phyloP scores from a whole-genome alignment of 2,329 filamentous ascomycete genomes.

The Orbilia blumenaviensis region DNA sequence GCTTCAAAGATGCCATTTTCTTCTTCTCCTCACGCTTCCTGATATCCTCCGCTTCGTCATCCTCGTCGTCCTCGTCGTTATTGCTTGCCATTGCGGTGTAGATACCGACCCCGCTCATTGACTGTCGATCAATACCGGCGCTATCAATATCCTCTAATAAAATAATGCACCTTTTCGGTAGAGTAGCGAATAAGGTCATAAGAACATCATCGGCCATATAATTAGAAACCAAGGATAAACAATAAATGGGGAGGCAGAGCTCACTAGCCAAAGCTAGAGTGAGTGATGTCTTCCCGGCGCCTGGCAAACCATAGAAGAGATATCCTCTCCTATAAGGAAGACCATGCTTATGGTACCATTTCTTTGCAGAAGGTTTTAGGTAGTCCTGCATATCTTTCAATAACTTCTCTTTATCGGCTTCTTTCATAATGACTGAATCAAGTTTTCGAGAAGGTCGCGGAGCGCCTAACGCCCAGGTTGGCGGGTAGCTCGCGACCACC shows the following conservation, averaged over 20 bases:
- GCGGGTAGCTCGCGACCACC: slow-evolving; percentile 18
- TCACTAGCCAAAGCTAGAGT: slow-evolving; percentile 73
- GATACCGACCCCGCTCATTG: slow-evolving; percentile 1
- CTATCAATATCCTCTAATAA: slow-evolving; percentile 76
- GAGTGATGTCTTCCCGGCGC: slow-evolving; percentile 76
- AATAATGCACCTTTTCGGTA: slow-evolving; percentile 72
- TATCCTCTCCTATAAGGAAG: slow-evolving; percentile 81
- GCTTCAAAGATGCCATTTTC: slow-evolving; percentile 26
- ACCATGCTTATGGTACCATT: slow-evolving; percentile 78
- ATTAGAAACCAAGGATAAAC: slow-evolving; percentile 70
- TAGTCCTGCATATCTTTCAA: slow-evolving; percentile 80
- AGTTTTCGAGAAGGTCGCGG: slow-evolving; percentile 55
- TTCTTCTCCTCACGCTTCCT: slow-evolving; percentile 49
- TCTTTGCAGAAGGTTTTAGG: slow-evolving; percentile 73
- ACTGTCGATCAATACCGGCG: slow-evolving; percentile 67
- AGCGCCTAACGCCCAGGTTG: slow-evolving; percentile 54
- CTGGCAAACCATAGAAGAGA: slow-evolving; percentile 78
- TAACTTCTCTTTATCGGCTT: slow-evolving; percentile 72
- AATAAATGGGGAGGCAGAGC: slow-evolving; percentile 74
- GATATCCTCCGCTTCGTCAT: slow-evolving; percentile 41
- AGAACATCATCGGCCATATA: slow-evolving; percentile 72
- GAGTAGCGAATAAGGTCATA: slow-evolving; percentile 68
- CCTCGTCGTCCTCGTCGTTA: slow-evolving; percentile 48
- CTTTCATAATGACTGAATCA: slow-evolving; percentile 75
- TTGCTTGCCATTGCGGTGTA: slow-evolving; percentile 25